phyloP scores from a whole-genome alignment of 345 rosid species.

The Mercurialis annua region DNA sequence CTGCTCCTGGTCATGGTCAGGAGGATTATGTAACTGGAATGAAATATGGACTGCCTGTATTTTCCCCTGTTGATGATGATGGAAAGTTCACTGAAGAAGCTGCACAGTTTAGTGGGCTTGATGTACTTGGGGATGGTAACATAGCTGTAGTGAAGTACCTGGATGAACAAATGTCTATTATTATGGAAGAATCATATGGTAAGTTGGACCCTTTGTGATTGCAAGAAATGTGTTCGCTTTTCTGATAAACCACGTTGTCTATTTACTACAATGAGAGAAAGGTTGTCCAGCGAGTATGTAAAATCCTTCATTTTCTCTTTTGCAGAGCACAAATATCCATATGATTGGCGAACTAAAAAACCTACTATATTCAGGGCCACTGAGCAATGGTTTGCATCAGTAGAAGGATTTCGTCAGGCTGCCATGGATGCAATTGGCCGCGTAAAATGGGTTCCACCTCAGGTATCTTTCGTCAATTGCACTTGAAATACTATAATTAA shows the following conservation, averaged over 20 bases:
- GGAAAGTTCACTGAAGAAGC: constrained; percentile 95
- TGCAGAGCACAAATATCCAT: constrained; percentile 91
- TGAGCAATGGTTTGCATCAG: constrained; percentile 99
- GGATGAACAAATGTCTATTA: constrained; percentile 60
- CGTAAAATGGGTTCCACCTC: constrained; percentile 89
- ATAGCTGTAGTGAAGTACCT: constrained; percentile 68
- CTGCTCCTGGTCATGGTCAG: constrained; percentile 99
- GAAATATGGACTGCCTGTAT: constrained; percentile 78
- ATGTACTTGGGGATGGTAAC: constrained; percentile 93
- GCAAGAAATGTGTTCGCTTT: background rate
- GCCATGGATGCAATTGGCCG: constrained; percentile 78
- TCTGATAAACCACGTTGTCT: constrained; percentile 10
- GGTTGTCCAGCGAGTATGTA: background rate
- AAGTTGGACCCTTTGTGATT: constrained; percentile 22
- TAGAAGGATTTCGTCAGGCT: constrained; percentile 77
- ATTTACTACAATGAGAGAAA: background rate
- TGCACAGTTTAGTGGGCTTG: constrained; percentile 76
- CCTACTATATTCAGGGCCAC: constrained; percentile 98
- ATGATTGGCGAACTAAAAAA: constrained; percentile 95
- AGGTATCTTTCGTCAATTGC: constrained; percentile 48
- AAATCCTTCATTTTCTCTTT: constrained; percentile 19
- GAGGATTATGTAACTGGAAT: constrained; percentile 87
- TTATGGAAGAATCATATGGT: constrained; percentile 93
- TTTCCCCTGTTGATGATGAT: constrained; percentile 85
- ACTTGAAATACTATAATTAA: constrained; percentile 2